Conservation (phyloP, 2,329 filamentous ascomycete genomes). For the Alternaria metachromatica region DNA sequence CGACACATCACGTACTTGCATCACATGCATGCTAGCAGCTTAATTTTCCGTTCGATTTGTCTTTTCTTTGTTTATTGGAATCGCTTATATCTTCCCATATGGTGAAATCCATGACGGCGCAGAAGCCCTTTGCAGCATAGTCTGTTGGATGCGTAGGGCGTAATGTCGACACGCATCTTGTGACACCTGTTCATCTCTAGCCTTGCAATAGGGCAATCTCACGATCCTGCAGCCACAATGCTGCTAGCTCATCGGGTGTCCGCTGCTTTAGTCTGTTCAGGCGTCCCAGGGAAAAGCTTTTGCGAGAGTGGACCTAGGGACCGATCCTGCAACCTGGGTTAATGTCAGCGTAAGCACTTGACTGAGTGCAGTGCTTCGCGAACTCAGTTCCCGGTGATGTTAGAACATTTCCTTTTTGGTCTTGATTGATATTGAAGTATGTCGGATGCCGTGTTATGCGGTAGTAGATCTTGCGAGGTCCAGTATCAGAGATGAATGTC, state of each 20-base stretch:
- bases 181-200: neutral
- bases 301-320: neutral
- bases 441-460: neutral
- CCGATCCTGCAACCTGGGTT: neutral
- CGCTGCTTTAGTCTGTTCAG: constrained; percentile 4
- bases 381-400: neutral
- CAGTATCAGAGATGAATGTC: neutral
- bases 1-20: neutral
- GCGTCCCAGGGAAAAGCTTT: constrained; percentile 5
- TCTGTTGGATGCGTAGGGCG: neutral
- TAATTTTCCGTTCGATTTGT: neutral
- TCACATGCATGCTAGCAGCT: neutral
- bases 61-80: neutral
- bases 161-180: neutral
- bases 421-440: neutral
- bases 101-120: neutral
- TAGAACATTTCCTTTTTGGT: neutral
- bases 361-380: neutral
- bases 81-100: neutral
- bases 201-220: neutral
- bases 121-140: neutral
- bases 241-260: constrained; percentile 5
- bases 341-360: constrained; percentile 1
- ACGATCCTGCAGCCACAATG: neutral
- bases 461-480: neutral